These are phyloP conservation scores for Alisma plantagoaquatica DNA, from an alignment of 106 monocot genomes.

Conservation along the genomic window DNA sequence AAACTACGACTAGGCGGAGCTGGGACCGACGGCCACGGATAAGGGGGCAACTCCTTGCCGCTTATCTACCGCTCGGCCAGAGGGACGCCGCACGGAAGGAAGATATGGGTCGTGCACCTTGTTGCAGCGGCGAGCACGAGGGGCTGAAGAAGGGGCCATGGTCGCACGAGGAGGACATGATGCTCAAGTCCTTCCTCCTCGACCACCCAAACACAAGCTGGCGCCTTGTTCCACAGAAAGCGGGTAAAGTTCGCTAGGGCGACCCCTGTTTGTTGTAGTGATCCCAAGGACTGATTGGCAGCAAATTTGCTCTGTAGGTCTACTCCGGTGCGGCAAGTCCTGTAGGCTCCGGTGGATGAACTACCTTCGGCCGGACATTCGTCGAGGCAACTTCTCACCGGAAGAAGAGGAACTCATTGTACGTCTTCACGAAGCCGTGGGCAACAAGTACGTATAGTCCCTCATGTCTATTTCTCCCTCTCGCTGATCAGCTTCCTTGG, in stretches of 20 bases:
- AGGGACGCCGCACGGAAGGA: too few species aligned
- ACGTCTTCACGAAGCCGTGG: constrained; percentile 14
- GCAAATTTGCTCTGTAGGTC: constrained; percentile 5
- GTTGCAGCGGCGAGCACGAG: constrained; percentile 20
- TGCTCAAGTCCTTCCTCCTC: constrained; percentile 21
- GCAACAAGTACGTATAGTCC: constrained; percentile 27
- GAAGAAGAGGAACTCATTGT: constrained; percentile 19
- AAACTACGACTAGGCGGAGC: too few species aligned
- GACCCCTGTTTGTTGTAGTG: too few species aligned
- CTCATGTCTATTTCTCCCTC: too few species aligned
- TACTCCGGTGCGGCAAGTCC: constrained; percentile 18
- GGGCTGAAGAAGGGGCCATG: constrained; percentile 18
- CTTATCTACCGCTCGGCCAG: too few species aligned
- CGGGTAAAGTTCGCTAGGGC: too few species aligned
- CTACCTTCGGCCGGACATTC: constrained; percentile 20
- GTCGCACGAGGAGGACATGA: constrained; percentile 22
- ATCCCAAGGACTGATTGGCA: too few species aligned
- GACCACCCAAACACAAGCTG: constrained; percentile 17
- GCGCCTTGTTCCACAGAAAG: constrained; percentile 16
- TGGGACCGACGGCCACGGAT: too few species aligned
- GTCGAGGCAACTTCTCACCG: constrained; percentile 18
- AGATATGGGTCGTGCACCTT: constrained; percentile 24
- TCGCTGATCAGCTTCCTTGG: too few species aligned
- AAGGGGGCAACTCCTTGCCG: not conserved
- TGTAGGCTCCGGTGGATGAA: constrained; percentile 24